phyloP scores from a whole-genome alignment of 2,329 filamentous ascomycete species.

The Graphilbum sp. region DNA sequence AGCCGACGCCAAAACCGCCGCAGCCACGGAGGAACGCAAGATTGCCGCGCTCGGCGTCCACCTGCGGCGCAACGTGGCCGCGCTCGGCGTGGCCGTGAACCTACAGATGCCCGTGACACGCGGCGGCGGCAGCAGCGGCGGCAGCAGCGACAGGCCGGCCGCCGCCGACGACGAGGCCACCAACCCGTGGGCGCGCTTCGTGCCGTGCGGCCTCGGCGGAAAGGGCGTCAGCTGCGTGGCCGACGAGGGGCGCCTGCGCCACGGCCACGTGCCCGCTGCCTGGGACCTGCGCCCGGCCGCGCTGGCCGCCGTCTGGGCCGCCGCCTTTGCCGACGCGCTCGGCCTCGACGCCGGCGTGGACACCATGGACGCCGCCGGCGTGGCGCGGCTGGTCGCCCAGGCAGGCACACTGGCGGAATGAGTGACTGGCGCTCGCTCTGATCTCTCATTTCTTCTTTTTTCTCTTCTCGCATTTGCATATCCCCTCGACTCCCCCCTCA shows the following conservation, averaged over 20 bases:
- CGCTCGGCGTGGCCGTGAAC: slow-evolving; percentile 73
- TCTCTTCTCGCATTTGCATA: too few relatives aligned
- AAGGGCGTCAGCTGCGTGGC: slow-evolving; percentile 63
- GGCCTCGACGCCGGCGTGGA: slow-evolving; percentile 6
- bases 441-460: too few relatives aligned
- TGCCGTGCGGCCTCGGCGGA: slow-evolving; percentile 76
- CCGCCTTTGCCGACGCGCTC: slow-evolving; percentile 3
- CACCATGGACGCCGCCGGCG: slow-evolving; percentile 1
- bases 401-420: too few relatives aligned
- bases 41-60: slow-evolving; percentile 91
- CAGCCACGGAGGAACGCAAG: slow-evolving; percentile 36
- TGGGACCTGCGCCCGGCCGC: slow-evolving; percentile 6
- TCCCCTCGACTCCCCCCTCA: too few relatives aligned
- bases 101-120: slow-evolving; percentile 38
- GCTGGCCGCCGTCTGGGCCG: slow-evolving; percentile 8
- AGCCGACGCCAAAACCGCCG: too few relatives aligned
- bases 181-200: slow-evolving; percentile 53
- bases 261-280: slow-evolving; percentile 5
- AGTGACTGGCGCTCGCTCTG: too few relatives aligned
- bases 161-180: slow-evolving; percentile 22
- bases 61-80: slow-evolving; percentile 65
- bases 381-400: slow-evolving; percentile 2
- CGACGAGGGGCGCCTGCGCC: slow-evolving; percentile 21
- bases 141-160: slow-evolving; percentile 9
- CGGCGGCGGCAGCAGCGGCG: slow-evolving; percentile 4